Percentiles rank a stretch among this genome's conserved stretches.
phyloP scores from a whole-genome alignment of 1,139 yeast species.

The Geotrichum candidum region DNA sequence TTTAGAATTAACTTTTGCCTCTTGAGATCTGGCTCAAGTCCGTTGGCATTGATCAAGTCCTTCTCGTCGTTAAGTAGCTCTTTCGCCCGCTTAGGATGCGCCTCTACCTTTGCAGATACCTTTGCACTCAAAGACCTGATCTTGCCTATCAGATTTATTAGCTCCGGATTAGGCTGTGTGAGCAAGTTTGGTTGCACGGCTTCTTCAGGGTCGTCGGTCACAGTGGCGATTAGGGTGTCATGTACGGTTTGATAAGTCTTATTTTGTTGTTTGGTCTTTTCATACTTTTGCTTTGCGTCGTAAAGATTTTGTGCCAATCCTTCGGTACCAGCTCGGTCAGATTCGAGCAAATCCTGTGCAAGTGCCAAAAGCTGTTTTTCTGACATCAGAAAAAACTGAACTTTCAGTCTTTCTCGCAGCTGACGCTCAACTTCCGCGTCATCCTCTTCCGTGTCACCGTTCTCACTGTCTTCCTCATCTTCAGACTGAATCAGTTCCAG shows the following conservation, averaged over 20 bases:
- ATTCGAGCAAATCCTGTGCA: constrained; percentile 7
- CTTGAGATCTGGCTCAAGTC: constrained; percentile 8
- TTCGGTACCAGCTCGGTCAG: constrained; percentile 1
- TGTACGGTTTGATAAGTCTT: background rate
- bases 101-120: background rate
- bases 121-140: constrained; percentile 9
- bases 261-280: background rate
- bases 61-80: background rate
- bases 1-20: constrained; percentile 11
- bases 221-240: background rate
- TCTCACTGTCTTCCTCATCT: background rate
- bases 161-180: constrained; percentile 5
- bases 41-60: background rate
- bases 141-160: constrained; percentile 8
- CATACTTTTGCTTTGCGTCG: background rate
- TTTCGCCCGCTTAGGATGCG: background rate
- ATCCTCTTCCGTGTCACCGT: background rate
- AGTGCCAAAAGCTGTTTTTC: background rate
- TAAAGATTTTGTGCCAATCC: background rate
- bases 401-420: constrained; percentile 2
- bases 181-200: constrained; percentile 6
- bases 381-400: constrained; percentile 3
- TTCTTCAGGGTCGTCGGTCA: constrained; percentile 5
- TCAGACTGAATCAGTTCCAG: constrained; percentile 10
- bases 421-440: constrained; percentile 3